phyloP scores from a whole-genome alignment of 352 stramenopile species.

The Phytophthora melonis region DNA sequence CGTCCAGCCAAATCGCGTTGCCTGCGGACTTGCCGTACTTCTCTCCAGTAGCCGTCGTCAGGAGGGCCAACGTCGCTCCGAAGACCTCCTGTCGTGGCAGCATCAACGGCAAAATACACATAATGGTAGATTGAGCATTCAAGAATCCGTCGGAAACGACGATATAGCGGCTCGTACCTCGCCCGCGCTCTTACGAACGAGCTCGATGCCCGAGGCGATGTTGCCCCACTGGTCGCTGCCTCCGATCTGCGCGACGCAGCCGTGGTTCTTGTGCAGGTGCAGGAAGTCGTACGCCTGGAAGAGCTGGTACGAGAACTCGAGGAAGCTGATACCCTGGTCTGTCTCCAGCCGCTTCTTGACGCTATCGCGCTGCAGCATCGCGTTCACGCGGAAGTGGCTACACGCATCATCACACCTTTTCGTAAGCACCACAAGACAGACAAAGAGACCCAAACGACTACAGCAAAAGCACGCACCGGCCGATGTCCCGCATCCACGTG shows the following conservation, averaged over 20 bases:
- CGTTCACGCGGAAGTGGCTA: constrained; percentile 97
- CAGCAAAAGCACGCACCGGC: constrained; percentile 44
- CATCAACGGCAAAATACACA: not conserved
- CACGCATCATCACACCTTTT: not conserved
- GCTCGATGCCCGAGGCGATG: constrained; percentile 97
- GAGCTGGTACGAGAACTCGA: constrained; percentile 99
- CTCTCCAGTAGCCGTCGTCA: constrained; percentile 97
- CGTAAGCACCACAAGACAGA: not conserved
- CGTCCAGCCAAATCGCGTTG: constrained; percentile 98
- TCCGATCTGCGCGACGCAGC: constrained; percentile 96
- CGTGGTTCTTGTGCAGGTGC: constrained; percentile 93
- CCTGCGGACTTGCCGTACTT: constrained; percentile 99
- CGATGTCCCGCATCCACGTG: constrained; percentile 98
- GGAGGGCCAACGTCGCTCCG: constrained; percentile 96
- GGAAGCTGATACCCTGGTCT: constrained; percentile 97
- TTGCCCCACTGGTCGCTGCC: constrained; percentile 99
- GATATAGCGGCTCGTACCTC: constrained; percentile 27
- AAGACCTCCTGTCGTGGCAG: constrained; percentile 79
- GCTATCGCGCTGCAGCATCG: constrained; percentile 98
- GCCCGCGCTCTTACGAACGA: constrained; percentile 93
- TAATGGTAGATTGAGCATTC: not conserved
- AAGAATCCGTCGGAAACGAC: not conserved
- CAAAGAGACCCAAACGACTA: not conserved
- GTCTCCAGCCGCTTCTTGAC: constrained; percentile 96
- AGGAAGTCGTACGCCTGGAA: constrained; percentile 99